Evolutionary conservation across 306 rosid species (phyloP).

Genomic region (Boehmeria nivea): DNA sequence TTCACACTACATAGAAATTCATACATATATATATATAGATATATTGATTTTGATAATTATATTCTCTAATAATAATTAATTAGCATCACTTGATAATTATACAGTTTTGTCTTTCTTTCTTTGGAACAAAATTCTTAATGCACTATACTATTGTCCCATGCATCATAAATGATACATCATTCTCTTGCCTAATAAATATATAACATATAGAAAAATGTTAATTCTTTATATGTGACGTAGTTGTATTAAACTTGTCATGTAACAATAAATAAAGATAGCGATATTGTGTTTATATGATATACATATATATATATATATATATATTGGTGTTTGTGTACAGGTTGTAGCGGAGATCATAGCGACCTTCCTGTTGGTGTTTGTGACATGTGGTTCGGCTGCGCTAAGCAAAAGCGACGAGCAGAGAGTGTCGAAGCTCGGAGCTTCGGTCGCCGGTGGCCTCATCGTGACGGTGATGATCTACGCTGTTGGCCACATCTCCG

Average conservation of each 20-base stretch:
- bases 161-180: too few relatives aligned
- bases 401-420: conserved; percentile 38
- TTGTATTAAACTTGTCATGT: too few relatives aligned
- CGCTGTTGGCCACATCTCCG: conserved; percentile 80
- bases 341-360: conserved; percentile 71
- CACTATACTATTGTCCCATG: too few relatives aligned
- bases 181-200: too few relatives aligned
- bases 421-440: conserved; percentile 56
- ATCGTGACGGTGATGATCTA: conserved; percentile 73
- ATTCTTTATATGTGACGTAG: too few relatives aligned
- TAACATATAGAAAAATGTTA: too few relatives aligned
- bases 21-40: neutral
- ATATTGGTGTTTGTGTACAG: conserved; percentile 18
- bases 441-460: conserved; percentile 66
- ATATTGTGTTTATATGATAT: neutral
- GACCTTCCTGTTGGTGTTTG: conserved; percentile 68
- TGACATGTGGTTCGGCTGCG: conserved; percentile 65
- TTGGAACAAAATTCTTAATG: too few relatives aligned
- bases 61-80: too few relatives aligned
- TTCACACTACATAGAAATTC: neutral
- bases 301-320: neutral
- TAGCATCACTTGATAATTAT: too few relatives aligned
- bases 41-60: too few relatives aligned
- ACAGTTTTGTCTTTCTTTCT: too few relatives aligned
- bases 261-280: too few relatives aligned